phyloP scores from a whole-genome alignment of 179 eudicot species.

The Vitellaria paradoxa region DNA sequence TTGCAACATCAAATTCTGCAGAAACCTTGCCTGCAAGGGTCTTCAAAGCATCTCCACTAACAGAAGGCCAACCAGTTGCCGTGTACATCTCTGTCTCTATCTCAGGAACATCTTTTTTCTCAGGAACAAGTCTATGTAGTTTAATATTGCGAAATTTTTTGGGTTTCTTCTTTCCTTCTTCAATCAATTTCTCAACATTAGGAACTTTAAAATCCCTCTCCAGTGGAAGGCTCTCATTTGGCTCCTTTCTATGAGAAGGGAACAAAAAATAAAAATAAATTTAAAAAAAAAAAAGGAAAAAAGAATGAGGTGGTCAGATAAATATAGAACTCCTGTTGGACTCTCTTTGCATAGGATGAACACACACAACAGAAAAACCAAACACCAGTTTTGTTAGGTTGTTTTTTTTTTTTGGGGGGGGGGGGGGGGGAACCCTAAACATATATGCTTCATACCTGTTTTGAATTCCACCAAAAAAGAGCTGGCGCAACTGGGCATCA shows the following conservation, averaged over 20 bases:
- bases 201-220: slow-evolving; percentile 73
- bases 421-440: background rate
- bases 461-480: slow-evolving; percentile 77
- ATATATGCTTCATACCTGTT: slow-evolving; percentile 54
- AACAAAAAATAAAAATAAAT: no score
- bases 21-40: slow-evolving; percentile 89
- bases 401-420: background rate
- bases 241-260: slow-evolving; percentile 49
- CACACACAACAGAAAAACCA: background rate
- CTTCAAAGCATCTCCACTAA: slow-evolving; percentile 81
- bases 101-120: background rate
- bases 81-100: slow-evolving; percentile 69
- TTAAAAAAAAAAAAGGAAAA: no score
- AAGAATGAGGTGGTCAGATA: no score
- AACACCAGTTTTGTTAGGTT: background rate
- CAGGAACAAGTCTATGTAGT: slow-evolving; percentile 40
- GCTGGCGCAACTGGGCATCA: slow-evolving; percentile 84
- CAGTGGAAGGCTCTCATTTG: slow-evolving; percentile 52
- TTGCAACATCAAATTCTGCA: slow-evolving; percentile 66
- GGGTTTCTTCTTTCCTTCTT: slow-evolving; percentile 86
- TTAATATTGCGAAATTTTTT: slow-evolving; percentile 64
- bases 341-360: background rate
- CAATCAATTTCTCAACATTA: slow-evolving; percentile 71
- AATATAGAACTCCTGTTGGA: background rate
- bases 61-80: slow-evolving; percentile 94